Percentiles rank a stretch among this genome's conserved stretches.
These are phyloP conservation scores for Venustampulla echinocandica DNA, from an alignment of 495 filamentous ascomycete species.

Conservation along the genomic window DNA sequence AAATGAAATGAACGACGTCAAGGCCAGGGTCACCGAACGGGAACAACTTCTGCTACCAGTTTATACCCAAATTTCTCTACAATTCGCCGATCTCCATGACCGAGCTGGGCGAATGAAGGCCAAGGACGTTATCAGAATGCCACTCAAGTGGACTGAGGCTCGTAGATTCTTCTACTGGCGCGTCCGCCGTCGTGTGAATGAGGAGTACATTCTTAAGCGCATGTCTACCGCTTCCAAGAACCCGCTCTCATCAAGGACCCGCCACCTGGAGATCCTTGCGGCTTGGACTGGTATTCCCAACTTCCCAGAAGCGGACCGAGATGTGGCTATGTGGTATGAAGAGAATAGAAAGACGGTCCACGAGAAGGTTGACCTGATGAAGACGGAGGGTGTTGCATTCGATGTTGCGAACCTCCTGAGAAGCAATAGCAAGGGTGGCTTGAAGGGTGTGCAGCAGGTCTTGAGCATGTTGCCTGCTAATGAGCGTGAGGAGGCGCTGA, in stretches of 20 bases:
- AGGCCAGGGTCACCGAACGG: conserved; percentile 76
- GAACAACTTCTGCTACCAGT: conserved; percentile 85
- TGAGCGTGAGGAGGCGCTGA: conserved; percentile 80
- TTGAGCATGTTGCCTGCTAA: conserved; percentile 75
- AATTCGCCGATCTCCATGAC: conserved; percentile 96
- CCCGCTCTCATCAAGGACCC: conserved; percentile 42
- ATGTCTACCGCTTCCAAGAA: conserved; percentile 50
- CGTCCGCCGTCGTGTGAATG: conserved; percentile 89
- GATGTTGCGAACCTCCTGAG: conserved; percentile 75
- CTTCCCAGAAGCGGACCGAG: conserved; percentile 68
- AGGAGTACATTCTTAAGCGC: conserved; percentile 89
- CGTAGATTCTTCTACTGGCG: conserved; percentile 99
- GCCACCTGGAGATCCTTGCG: conserved; percentile 59
- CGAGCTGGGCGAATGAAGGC: conserved; percentile 96
- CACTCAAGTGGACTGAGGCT: conserved; percentile 78
- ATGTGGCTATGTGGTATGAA: conserved; percentile 94
- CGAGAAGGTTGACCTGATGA: conserved; percentile 69
- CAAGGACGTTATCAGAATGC: conserved; percentile 82
- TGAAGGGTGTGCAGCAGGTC: conserved; percentile 81
- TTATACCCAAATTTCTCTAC: conserved; percentile 84
- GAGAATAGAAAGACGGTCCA: conserved; percentile 78
- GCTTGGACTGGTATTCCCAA: conserved; percentile 68
- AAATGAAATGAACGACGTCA: conserved; percentile 68
- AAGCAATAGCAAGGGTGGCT: conserved; percentile 59
- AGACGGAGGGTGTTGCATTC: conserved; percentile 63